Evolutionary conservation across 2,329 filamentous ascomycete species (phyloP).

Genomic region (Grosmannia serpens): DNA sequence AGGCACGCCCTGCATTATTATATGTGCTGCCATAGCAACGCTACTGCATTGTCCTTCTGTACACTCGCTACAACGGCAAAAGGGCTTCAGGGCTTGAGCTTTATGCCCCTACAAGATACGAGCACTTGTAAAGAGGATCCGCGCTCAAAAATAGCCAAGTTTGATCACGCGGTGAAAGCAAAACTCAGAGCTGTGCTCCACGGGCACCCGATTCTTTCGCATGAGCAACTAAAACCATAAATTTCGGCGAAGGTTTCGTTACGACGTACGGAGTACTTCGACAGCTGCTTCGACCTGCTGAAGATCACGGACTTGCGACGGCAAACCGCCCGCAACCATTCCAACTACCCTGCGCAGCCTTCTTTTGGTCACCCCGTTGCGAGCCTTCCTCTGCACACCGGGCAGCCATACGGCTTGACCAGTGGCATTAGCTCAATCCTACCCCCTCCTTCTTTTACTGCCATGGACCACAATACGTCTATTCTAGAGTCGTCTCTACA

Average conservation of each 20-base stretch:
- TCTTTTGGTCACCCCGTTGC: not conserved
- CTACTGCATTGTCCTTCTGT: not conserved
- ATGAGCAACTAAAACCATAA: not conserved
- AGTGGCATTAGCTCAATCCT: not conserved
- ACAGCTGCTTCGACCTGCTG: not conserved
- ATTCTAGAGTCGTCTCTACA: not conserved
- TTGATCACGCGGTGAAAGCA: not conserved
- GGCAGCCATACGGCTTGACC: not conserved
- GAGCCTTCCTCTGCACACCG: not conserved
- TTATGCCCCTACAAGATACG: not conserved
- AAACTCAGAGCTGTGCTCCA: not conserved
- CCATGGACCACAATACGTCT: not conserved
- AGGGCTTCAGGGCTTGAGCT: not conserved
- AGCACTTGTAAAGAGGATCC: not conserved
- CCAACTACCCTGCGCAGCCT: not conserved
- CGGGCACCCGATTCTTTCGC: not conserved
- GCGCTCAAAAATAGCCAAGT: not conserved
- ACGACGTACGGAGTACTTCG: not conserved
- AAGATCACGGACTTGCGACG: not conserved
- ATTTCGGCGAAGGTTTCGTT: not conserved
- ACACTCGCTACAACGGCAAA: not conserved
- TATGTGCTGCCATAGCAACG: constrained; percentile 11
- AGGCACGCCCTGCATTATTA: not conserved
- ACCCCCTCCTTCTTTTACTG: not conserved
- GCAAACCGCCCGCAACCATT: not conserved